These are phyloP conservation scores for Myochromella boudieri DNA, from an alignment of 768 basidiomycete species.

Conservation along the genomic window DNA sequence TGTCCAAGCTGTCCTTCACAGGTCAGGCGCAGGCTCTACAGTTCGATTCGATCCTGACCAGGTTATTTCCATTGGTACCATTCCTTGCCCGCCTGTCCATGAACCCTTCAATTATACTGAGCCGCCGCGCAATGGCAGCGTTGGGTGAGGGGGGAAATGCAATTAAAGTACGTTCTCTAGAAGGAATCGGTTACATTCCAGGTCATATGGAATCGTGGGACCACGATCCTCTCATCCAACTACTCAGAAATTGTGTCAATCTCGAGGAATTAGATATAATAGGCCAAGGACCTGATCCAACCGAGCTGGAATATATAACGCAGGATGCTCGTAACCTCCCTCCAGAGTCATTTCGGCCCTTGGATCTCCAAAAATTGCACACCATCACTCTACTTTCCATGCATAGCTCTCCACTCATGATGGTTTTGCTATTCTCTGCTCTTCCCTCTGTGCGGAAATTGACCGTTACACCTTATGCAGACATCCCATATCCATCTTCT, in stretches of 20 bases:
- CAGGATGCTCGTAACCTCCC: conserved; percentile 23
- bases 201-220: conserved; percentile 29
- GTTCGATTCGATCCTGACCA: conserved; percentile 63
- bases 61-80: conserved; percentile 66
- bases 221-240: conserved; percentile 59
- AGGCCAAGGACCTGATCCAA: conserved; percentile 56
- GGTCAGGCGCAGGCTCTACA: conserved; percentile 48
- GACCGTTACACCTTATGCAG: conserved; percentile 73
- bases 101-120: conserved; percentile 58
- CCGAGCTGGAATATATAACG: conserved; percentile 41
- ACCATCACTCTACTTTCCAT: conserved; percentile 65
- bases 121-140: conserved; percentile 54
- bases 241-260: conserved; percentile 53
- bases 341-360: conserved; percentile 36
- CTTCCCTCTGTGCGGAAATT: conserved; percentile 66
- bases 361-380: conserved; percentile 57
- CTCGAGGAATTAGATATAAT: conserved; percentile 66
- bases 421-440: conserved; percentile 53
- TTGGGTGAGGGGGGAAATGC: conserved; percentile 53
- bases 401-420: conserved; percentile 63
- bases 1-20: conserved; percentile 51
- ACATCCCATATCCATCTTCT: conserved; percentile 58
- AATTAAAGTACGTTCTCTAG: conserved; percentile 46
- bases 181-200: conserved; percentile 53
- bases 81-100: conserved; percentile 56